A percentile compares a stretch with the other conserved stretches of the same genome.
Evolutionary conservation across 176 grass and related monocot species (phyloP).

Genomic region (Ensete glaucum): DNA sequence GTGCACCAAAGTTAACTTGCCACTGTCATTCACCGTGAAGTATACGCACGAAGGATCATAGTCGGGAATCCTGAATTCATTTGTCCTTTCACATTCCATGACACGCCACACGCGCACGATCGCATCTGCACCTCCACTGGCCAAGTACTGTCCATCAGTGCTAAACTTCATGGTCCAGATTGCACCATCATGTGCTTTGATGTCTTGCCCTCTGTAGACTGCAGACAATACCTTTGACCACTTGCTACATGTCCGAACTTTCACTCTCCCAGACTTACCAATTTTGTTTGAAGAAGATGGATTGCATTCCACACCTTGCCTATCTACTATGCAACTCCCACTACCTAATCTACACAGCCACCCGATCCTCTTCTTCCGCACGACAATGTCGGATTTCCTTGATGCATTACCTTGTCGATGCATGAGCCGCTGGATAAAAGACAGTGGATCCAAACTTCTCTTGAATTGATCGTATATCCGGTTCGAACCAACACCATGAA

Average conservation of each 20-base stretch:
- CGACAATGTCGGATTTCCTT: constrained; percentile 17
- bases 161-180: constrained; percentile 90
- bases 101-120: constrained; percentile 70
- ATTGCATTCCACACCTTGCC: constrained; percentile 33
- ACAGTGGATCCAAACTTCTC: constrained; percentile 18
- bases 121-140: constrained; percentile 75
- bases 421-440: constrained; percentile 20
- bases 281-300: constrained; percentile 34
- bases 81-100: constrained; percentile 32
- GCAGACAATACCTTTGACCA: constrained; percentile 65
- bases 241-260: constrained; percentile 51
- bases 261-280: constrained; percentile 43
- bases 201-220: constrained; percentile 56
- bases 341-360: constrained; percentile 67
- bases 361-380: constrained; percentile 32
- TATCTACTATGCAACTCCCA: constrained; percentile 27
- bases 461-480: constrained; percentile 18
- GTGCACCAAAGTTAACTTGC: constrained; percentile 34
- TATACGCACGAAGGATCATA: constrained; percentile 73
- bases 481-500: constrained; percentile 14
- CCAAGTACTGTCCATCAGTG: constrained; percentile 67
- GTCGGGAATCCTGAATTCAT: constrained; percentile 33
- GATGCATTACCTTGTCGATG: not conserved
- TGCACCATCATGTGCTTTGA: constrained; percentile 77
- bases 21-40: constrained; percentile 37